Evolutionary conservation across 164 flowering plant species (phyloP).

Genomic region (Berberis vulgaris): DNA sequence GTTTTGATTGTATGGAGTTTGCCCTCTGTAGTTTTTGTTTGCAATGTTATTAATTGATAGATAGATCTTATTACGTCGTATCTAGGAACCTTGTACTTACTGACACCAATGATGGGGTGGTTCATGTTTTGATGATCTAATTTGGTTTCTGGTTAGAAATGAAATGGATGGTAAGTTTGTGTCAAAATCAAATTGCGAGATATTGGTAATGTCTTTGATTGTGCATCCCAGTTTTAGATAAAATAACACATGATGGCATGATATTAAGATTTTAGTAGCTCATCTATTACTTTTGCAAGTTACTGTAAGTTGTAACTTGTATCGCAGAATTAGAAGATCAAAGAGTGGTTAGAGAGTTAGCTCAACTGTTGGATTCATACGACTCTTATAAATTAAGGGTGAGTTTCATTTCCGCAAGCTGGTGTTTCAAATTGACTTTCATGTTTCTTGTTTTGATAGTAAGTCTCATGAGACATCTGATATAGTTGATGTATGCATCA

Average conservation of each 20-base stretch:
- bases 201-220: no score
- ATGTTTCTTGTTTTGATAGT: background rate
- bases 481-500: background rate
- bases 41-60: no score
- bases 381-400: conserved; percentile 32
- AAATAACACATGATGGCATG: background rate
- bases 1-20: no score
- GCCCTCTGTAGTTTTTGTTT: no score
- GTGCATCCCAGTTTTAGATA: no score
- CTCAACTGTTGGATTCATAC: conserved; percentile 55
- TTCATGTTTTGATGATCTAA: no score
- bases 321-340: conserved; percentile 74
- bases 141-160: no score
- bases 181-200: no score
- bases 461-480: background rate
- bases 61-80: no score
- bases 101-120: no score
- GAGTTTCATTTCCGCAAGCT: conserved; percentile 5
- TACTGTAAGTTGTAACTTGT: conserved; percentile 19
- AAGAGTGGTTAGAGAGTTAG: conserved; percentile 58
- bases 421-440: background rate
- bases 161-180: no score
- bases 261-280: background rate
- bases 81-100: no score
- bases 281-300: conserved; percentile 6